Evolutionary conservation across 2,329 filamentous ascomycete species (phyloP).

Genomic region (Orbilia blumenaviensis): DNA sequence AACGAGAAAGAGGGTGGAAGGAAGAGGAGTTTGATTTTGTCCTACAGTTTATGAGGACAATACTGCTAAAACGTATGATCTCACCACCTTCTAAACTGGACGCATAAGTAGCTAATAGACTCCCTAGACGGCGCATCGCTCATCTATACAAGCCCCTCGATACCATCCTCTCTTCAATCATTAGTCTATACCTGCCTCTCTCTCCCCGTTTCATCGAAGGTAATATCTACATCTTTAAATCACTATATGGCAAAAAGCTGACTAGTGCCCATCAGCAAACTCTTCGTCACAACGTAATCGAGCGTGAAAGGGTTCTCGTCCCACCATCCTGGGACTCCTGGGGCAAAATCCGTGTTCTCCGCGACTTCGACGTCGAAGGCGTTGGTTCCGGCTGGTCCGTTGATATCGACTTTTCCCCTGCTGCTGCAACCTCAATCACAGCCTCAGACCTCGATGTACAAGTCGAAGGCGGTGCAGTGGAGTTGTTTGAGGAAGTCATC

Average conservation of each 20-base stretch:
- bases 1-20: conserved; percentile 90
- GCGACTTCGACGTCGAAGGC: conserved; percentile 91
- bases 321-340: conserved; percentile 98
- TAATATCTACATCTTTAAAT: background rate
- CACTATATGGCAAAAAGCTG: background rate
- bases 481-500: conserved; percentile 80
- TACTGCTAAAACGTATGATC: conserved; percentile 80
- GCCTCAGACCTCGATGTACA: conserved; percentile 57
- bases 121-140: conserved; percentile 78
- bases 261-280: conserved; percentile 70
- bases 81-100: conserved; percentile 62
- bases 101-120: conserved; percentile 22
- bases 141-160: conserved; percentile 82
- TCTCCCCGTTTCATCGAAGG: background rate
- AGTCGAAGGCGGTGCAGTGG: conserved; percentile 70
- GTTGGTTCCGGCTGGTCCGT: conserved; percentile 85
- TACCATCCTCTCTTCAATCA: conserved; percentile 78
- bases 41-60: conserved; percentile 88
- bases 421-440: conserved; percentile 54
- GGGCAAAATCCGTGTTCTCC: conserved; percentile 92
- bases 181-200: conserved; percentile 78
- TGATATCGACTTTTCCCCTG: conserved; percentile 68
- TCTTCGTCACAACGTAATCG: conserved; percentile 89
- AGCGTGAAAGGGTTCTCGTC: conserved; percentile 91
- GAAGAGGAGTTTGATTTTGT: conserved; percentile 97